Base-by-base conservation (phyloP, 495 filamentous ascomycete genomes). In the Penicillium lagena region DNA sequence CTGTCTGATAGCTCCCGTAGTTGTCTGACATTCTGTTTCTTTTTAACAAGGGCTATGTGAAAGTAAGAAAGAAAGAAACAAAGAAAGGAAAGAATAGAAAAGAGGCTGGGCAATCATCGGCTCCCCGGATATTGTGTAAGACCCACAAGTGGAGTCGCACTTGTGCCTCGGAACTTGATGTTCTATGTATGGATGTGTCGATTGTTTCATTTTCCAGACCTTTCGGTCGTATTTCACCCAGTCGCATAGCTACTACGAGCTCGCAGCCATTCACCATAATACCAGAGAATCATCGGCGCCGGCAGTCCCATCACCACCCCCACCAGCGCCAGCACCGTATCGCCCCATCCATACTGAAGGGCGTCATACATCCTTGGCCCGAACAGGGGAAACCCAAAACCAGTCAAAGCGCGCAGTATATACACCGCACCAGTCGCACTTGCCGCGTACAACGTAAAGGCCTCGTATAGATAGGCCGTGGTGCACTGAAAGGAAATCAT, bases 1-100 rank as follows among this genome's bases (percentile, higher is more conserved):
- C 63, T 7, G 62, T 55, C 44, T 76, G 72, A 45, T 75, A 76
- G 39, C 60, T 63, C 39, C 67, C 65, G 50, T 71, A 70, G 7
- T 58, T 71, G 37, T 62, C 57, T 13, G 63, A 45, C 68, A 72
- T 72, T 3, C 0, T n/a, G 35, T 34, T 40, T 7, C 1, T 10
- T 27, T 9, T 34, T 32, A 13, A 10, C 15, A 12, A 15, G 29
- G 12, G 31, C 32, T 33, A 39, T 28, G 22, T 4, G 22, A 22
- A 22, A 22, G 22, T 4, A 22, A 22, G 22, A 17, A 17, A 4
- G 17, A 22, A 22, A 22, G 22, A 22, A 22, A 22, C 2, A 17
- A 17, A 4, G 17, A 22, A 22, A 22, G 22, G 22, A 22, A 4
- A 22, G 22, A 6, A 6, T 22, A 3, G 22, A 6, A 4, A 22